These are phyloP conservation scores for Brasilioporus rufonigricans DNA, from an alignment of 768 basidiomycete genomes.

Conservation along the genomic window DNA sequence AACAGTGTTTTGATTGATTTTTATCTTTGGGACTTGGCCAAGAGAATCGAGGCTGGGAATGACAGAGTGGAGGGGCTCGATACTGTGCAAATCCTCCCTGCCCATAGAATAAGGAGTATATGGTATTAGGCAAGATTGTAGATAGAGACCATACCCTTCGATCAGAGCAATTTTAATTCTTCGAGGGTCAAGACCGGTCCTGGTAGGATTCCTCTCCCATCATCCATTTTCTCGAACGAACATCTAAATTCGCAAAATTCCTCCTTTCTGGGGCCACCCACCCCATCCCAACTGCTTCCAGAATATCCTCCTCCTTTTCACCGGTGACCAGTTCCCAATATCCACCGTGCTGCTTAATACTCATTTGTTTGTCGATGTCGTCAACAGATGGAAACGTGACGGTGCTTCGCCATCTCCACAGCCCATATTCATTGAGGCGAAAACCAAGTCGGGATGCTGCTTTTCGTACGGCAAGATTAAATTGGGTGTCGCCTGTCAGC, in stretches of 20 bases:
- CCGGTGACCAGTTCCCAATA: slow-evolving; percentile 24
- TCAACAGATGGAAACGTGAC: background rate
- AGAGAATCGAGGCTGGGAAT: slow-evolving; percentile 63
- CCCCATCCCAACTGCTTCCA: slow-evolving; percentile 24
- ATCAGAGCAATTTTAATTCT: slow-evolving; percentile 8
- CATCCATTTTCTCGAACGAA: slow-evolving; percentile 3
- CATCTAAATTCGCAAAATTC: slow-evolving; percentile 20
- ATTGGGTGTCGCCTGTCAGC: slow-evolving; percentile 55
- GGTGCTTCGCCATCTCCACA: slow-evolving; percentile 54
- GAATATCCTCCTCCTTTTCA: slow-evolving; percentile 26
- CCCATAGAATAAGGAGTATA: slow-evolving; percentile 78
- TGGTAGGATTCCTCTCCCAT: background rate
- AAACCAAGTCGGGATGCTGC: slow-evolving; percentile 46
- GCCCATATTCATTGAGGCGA: slow-evolving; percentile 58
- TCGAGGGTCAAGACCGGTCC: background rate
- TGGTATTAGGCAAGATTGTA: slow-evolving; percentile 61
- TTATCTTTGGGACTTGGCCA: slow-evolving; percentile 87
- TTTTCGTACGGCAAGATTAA: slow-evolving; percentile 40
- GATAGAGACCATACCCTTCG: slow-evolving; percentile 9
- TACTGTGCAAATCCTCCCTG: slow-evolving; percentile 57
- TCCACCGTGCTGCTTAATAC: slow-evolving; percentile 13
- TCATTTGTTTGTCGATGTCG: background rate
- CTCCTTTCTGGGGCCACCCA: slow-evolving; percentile 28
- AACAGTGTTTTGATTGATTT: slow-evolving; percentile 88
- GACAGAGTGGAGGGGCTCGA: slow-evolving; percentile 59